These are phyloP conservation scores for Spergularia marina DNA, from an alignment of 148 eudicot species.

Conservation along the genomic window DNA sequence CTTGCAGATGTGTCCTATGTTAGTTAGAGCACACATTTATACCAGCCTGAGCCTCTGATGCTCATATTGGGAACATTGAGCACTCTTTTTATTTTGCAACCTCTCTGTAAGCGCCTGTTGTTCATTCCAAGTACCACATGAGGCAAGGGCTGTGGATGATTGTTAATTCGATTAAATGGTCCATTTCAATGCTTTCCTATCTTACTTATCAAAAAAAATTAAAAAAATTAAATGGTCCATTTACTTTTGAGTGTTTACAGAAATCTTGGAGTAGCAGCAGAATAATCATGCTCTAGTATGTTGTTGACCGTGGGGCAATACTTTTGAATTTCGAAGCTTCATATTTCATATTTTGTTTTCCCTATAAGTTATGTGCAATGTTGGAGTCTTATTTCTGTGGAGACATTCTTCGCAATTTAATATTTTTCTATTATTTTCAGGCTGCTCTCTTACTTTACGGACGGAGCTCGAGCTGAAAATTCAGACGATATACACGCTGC, in stretches of 20 bases:
- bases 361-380: not conserved
- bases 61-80: no score
- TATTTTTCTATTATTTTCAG: slow-evolving; percentile 39
- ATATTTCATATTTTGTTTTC: not conserved
- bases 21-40: not conserved
- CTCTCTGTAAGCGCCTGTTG: no score
- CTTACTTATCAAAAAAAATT: not conserved
- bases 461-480: slow-evolving; percentile 73
- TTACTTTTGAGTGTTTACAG: not conserved
- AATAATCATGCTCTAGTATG: not conserved
- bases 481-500: slow-evolving; percentile 99
- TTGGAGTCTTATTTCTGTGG: not conserved
- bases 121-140: no score
- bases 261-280: not conserved
- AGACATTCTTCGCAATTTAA: slow-evolving; percentile 2
- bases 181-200: no score
- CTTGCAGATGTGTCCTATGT: not conserved
- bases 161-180: no score
- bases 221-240: not conserved
- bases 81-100: no score
- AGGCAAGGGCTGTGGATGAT: no score
- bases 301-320: not conserved
- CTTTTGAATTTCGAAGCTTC: not conserved
- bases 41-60: not conserved
- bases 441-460: slow-evolving; percentile 76